Evolutionary conservation across 139 green algal genomes (phyloP), one percentile per base, ranked within the genome.

Genomic region (Nannochloris sp.): DNA sequence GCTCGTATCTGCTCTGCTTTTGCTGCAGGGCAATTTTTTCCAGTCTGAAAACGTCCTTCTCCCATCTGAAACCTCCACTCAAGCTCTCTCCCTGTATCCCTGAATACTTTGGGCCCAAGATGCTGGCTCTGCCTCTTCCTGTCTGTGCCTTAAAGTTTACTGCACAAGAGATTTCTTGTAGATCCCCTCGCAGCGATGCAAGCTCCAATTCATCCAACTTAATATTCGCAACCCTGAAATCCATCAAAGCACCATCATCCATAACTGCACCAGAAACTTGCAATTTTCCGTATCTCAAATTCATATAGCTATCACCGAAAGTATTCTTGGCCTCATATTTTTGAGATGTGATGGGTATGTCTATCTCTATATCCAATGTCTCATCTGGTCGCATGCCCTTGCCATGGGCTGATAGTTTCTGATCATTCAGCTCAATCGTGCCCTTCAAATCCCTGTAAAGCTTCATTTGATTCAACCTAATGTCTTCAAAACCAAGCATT

Each of bases 141-240:
- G 58, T 71, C 5, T 68, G 67, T 10, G 60, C 67, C 53, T 72
- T 75, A 81, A 90, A 80, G 75, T 95, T 86, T 10, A 91, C 62
- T 29, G 80, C 73, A 60, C 88, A 72, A 15, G 64, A 68, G 5
- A 75, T 75, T 49, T 87, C 69, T 44, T 81, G 58, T n/a, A 96
- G 70, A 10, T 71, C 48, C 5, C 89, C 89, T 10, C 89, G 60
- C 69, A 96, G 78, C 4, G 74, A 87, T 29, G 81, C 89, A 43
- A 91, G 78, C 75, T 96, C 89, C 56, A 96, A 75, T 67, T 95
- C 88, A 62, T 96, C 89, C 23, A 96, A 75, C 49, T 69, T 76
- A 53, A 96, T 66, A 43, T 78, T 72, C 34, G 31, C 27, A 48
- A 75, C 43, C 27, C 64, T 65, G 68, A 72, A 64, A 50, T 67